Conservation (phyloP, 345 rosid genomes). For the Geranium rotundifolium region DNA sequence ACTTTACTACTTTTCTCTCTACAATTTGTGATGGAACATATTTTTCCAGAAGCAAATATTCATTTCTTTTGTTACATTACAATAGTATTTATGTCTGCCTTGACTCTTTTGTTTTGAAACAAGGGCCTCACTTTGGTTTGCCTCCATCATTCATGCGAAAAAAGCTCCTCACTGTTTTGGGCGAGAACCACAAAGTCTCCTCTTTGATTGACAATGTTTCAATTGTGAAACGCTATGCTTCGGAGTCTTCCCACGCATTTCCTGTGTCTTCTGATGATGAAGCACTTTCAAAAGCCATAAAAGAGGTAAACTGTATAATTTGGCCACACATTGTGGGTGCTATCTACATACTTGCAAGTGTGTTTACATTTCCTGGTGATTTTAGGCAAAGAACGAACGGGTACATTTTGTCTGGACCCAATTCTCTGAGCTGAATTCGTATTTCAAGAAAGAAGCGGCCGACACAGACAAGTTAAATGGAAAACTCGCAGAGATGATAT, state of each 20-base stretch:
- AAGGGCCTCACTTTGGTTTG: conserved; percentile 90
- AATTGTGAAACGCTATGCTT: conserved; percentile 60
- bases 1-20: too few species aligned
- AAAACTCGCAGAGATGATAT: conserved; percentile 67
- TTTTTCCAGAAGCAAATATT: too few species aligned
- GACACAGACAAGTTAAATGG: conserved; percentile 49
- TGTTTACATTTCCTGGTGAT: conserved; percentile 4
- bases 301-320: conserved; percentile 44
- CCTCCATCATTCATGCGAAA: conserved; percentile 55
- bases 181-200: conserved; percentile 57
- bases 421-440: conserved; percentile 65
- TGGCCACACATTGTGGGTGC: background rate
- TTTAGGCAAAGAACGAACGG: conserved; percentile 56
- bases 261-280: conserved; percentile 79
- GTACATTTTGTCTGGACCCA: conserved; percentile 83
- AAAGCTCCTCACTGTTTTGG: conserved; percentile 56
- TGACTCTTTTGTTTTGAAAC: conserved; percentile 2
- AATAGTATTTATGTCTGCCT: conserved; percentile 12
- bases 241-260: conserved; percentile 59
- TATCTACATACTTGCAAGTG: background rate
- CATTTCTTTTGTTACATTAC: too few species aligned
- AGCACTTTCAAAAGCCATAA: conserved; percentile 60
- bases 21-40: too few species aligned
- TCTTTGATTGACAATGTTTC: conserved; percentile 61
- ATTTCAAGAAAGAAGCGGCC: conserved; percentile 52